Percentiles rank a stretch among this genome's conserved stretches.
Evolutionary conservation across 164 flowering plant species (phyloP).

Genomic region (Umbilicus rupestris): DNA sequence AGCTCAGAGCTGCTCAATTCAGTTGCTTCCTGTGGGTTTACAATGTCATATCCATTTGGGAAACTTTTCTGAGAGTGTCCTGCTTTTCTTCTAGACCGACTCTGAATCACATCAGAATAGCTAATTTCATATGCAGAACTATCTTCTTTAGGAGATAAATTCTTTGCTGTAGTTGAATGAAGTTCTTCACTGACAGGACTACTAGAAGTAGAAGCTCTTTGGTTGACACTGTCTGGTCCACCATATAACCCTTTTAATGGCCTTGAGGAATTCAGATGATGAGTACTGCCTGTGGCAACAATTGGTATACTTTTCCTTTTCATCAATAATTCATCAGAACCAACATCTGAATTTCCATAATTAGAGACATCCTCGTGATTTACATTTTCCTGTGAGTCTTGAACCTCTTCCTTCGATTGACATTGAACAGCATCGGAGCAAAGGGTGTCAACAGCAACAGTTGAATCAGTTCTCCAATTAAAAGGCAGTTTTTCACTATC

Average conservation of each 20-base stretch:
- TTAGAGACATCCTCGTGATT: neutral
- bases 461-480: neutral
- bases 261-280: neutral
- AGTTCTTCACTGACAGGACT: slow-evolving; percentile 1
- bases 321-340: neutral
- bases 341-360: neutral
- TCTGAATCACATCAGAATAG: neutral
- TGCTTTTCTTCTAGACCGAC: neutral
- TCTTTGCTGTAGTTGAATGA: neutral
- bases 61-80: neutral
- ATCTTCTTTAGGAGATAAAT: neutral
- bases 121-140: neutral
- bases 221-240: neutral
- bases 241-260: neutral
- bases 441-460: neutral
- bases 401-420: neutral
- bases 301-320: neutral
- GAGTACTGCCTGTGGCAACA: neutral
- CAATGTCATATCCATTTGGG: slow-evolving; percentile 14
- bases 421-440: neutral
- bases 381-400: neutral
- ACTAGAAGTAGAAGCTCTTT: neutral
- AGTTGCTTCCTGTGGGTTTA: slow-evolving; percentile 10
- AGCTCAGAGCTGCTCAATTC: slow-evolving; percentile 22
- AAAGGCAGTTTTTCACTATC: neutral